A percentile compares a stretch with the other conserved stretches of the same genome.
These are phyloP conservation scores for Penicillium samsonianum DNA, from an alignment of 495 filamentous ascomycete genomes.

Conservation along the genomic window DNA sequence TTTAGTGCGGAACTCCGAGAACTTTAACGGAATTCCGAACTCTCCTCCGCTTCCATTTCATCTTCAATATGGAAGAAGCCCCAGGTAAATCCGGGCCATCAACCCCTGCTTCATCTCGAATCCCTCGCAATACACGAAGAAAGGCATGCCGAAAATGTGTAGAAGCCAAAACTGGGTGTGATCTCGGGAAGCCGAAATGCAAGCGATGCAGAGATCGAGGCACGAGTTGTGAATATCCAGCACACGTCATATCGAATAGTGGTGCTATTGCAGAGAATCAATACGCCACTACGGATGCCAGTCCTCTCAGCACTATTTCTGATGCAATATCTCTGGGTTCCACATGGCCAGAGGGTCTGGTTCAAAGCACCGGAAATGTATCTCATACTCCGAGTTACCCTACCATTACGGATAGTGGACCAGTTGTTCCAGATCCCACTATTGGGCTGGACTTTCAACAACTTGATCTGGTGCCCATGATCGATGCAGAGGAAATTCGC, in stretches of 20 bases:
- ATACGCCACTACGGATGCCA: not conserved
- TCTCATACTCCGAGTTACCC: not conserved
- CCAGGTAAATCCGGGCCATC: not conserved
- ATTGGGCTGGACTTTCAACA: conserved; percentile 8
- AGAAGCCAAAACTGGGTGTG: conserved; percentile 40
- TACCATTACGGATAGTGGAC: not conserved
- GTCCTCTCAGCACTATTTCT: not conserved
- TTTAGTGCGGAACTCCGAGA: not conserved
- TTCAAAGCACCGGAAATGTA: not conserved
- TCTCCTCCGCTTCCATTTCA: not conserved
- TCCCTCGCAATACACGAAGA: conserved; percentile 13
- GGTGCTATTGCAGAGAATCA: not conserved
- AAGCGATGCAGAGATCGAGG: conserved; percentile 36
- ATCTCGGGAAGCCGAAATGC: conserved; percentile 38
- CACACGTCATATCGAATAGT: conserved; percentile 9
- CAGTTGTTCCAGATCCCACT: not conserved
- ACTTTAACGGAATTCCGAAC: not conserved
- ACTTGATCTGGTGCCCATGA: conserved; percentile 31
- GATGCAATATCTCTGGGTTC: not conserved
- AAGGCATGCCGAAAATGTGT: conserved; percentile 44
- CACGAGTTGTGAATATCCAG: conserved; percentile 34
- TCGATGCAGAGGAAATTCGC: conserved; percentile 41
- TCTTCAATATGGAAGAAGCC: not conserved
- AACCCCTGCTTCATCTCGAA: not conserved
- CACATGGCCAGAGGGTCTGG: not conserved